These are phyloP conservation scores for Candida awuae DNA, from an alignment of 805 yeast species.

Conservation along the genomic window DNA sequence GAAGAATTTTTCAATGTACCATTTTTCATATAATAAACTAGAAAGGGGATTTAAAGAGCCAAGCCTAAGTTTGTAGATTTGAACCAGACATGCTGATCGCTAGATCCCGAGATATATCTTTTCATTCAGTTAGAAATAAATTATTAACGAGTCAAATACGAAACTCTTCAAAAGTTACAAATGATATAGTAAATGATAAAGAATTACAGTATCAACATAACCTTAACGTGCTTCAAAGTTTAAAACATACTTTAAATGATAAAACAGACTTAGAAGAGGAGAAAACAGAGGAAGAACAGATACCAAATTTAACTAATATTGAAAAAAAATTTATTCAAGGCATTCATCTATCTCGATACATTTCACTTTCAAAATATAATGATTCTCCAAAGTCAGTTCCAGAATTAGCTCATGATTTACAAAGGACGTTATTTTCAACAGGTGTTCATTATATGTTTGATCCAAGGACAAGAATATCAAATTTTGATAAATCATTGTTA, in stretches of 20 bases:
- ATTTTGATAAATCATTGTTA: conserved; percentile 55
- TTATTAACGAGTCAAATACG: too few species aligned
- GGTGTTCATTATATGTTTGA: conserved; percentile 73
- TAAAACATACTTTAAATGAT: not conserved
- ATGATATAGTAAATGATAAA: too few species aligned
- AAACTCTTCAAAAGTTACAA: too few species aligned
- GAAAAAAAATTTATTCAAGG: not conserved
- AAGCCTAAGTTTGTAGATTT: too few species aligned
- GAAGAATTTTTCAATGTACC: too few species aligned
- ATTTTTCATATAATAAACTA: too few species aligned
- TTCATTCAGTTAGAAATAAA: too few species aligned
- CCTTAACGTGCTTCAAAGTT: conserved; percentile 1
- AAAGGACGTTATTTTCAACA: conserved; percentile 71
- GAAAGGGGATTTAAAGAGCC: too few species aligned
- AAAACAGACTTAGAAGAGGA: not conserved
- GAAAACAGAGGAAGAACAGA: not conserved
- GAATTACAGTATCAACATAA: too few species aligned
- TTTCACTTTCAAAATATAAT: conserved; percentile 15
- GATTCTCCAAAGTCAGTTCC: conserved; percentile 35
- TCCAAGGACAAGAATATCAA: conserved; percentile 64
- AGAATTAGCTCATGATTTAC: conserved; percentile 53
- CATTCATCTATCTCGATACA: conserved; percentile 11
- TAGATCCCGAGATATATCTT: too few species aligned
- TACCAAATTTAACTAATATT: conserved; percentile 2
- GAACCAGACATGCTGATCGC: too few species aligned